A percentile compares a stretch with the other conserved stretches of the same genome.
These are phyloP conservation scores for Suillus decipiens DNA, from an alignment of 768 basidiomycete genomes.

Conservation along the genomic window DNA sequence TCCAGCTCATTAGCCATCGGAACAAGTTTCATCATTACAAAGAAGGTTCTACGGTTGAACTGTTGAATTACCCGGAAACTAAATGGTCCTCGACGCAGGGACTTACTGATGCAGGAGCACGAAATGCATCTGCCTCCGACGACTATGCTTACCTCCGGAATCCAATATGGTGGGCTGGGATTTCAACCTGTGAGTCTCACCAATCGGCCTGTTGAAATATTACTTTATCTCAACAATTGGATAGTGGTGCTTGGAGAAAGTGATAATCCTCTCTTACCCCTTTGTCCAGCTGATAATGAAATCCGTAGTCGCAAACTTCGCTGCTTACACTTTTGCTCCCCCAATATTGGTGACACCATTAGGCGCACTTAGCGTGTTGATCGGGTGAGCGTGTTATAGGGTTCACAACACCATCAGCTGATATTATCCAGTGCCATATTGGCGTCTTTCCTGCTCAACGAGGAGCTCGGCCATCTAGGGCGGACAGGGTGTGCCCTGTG, in stretches of 20 bases:
- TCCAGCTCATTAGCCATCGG: constrained; percentile 87
- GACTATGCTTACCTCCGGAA: constrained; percentile 85
- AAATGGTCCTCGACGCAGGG: constrained; percentile 55
- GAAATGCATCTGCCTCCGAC: constrained; percentile 65
- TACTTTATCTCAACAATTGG: constrained; percentile 9
- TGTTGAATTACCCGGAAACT: background rate
- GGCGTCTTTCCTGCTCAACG: constrained; percentile 89
- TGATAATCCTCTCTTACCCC: constrained; percentile 33
- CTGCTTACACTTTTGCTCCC: constrained; percentile 96
- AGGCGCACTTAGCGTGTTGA: constrained; percentile 94
- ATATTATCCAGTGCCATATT: constrained; percentile 72
- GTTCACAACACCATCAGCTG: constrained; percentile 6
- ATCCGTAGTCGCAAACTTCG: constrained; percentile 78
- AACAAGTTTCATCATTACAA: constrained; percentile 97
- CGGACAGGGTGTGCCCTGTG: constrained; percentile 84
- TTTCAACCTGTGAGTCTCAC: constrained; percentile 75
- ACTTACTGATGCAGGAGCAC: constrained; percentile 78
- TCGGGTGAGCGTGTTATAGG: constrained; percentile 65
- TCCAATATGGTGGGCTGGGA: constrained; percentile 98
- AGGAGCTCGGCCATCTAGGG: constrained; percentile 93
- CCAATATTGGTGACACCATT: constrained; percentile 97
- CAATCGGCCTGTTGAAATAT: constrained; percentile 11
- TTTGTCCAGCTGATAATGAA: constrained; percentile 1
- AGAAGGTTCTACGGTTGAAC: constrained; percentile 66
- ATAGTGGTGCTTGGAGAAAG: constrained; percentile 95